Evolutionary conservation across 352 stramenopile species (phyloP), one percentile per base, ranked within the genome.

Genomic region (Heterotrichella gracilis): DNA sequence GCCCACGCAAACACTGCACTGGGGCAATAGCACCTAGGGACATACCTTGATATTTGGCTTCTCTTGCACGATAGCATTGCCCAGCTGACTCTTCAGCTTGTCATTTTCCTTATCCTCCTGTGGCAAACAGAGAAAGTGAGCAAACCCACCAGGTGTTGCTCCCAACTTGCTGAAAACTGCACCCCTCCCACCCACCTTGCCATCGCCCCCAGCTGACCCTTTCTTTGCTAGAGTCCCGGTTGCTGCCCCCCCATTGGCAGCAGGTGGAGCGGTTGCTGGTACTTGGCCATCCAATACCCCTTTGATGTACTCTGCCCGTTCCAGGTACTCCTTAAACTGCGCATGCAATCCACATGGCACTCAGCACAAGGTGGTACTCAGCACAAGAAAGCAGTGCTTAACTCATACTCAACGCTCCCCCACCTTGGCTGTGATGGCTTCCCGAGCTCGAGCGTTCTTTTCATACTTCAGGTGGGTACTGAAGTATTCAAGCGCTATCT

Each of bases 151-250:
- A n/a, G n/a, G n/a, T n/a, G n/a, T n/a, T n/a, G n/a, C 9, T n/a
- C 32, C 39, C 4, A 73, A 22, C 14, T 32, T 64, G 24, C 20
- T 2, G 20, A 17, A 39, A 0, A 71, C 25, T 32, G 24, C 84
- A 75, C 17, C 75, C 80, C 71, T 87, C 79, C 22, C 89, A 82
- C 22, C 74, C 82, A 80, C 83, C 89, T n/a, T 23, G 82, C 81
- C 64, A 98, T 74, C 0, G 89, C 90, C 20, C 87, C 87, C 1
- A 89, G 80, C 24, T 99, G 78, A 77, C 97, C 98, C 14, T 83
- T 76, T 68, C 84, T 84, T 72, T 93, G 9, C 64, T 24, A 68
- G 24, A 3, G 3, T 70, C 68, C 4, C 40, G 14, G 17, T 70
- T 64, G n/a, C 4, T 73, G 14, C 20, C 70, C 13, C 42, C 24